phyloP scores from a whole-genome alignment of 148 eudicot genomes.

The Rhododendron mucronatum region DNA sequence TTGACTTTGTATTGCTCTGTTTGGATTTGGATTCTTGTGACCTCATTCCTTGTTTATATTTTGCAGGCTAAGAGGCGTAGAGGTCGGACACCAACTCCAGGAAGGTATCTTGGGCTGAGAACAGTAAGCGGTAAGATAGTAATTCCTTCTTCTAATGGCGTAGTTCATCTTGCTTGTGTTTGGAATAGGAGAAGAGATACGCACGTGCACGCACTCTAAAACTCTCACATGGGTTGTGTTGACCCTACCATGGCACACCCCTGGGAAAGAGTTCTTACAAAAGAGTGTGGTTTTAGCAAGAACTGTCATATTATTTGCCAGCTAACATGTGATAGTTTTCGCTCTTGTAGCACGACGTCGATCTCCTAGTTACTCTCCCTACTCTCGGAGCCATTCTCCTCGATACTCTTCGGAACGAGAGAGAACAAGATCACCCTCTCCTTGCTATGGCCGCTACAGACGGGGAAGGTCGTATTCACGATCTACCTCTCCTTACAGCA shows the following conservation, averaged over 20 bases:
- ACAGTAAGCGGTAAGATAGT: constrained; percentile 46
- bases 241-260: neutral
- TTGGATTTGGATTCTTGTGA: neutral
- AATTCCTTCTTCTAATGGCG: neutral
- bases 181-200: neutral
- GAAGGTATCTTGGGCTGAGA: constrained; percentile 78
- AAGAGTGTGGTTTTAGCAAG: neutral
- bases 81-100: constrained; percentile 98
- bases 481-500: constrained; percentile 26
- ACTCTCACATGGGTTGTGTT: neutral
- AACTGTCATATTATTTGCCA: neutral
- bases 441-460: constrained; percentile 32
- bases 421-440: constrained; percentile 45
- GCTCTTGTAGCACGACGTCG: constrained; percentile 42
- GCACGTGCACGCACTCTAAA: neutral
- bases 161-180: neutral
- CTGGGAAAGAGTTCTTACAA: neutral
- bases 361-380: constrained; percentile 46
- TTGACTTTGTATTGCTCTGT: neutral
- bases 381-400: constrained; percentile 42
- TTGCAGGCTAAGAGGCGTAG: constrained; percentile 79
- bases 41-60: neutral
- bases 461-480: constrained; percentile 25
- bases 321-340: neutral
- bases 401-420: constrained; percentile 57